Percentiles rank a stretch among this genome's conserved stretches.
phyloP scores from a whole-genome alignment of 2,329 filamentous ascomycete species.

The Talaromyces pinophilus region DNA sequence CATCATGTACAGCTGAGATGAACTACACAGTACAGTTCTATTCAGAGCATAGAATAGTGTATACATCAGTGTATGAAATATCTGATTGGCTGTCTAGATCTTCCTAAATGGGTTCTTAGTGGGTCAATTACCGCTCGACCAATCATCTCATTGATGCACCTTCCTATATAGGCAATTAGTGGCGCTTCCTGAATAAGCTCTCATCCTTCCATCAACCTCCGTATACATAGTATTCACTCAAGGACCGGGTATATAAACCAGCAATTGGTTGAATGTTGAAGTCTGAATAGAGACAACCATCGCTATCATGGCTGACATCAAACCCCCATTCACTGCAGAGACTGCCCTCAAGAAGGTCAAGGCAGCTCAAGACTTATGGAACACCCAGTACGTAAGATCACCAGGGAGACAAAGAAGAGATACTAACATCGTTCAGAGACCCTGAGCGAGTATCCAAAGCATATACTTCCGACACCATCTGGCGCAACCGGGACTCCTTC shows the following conservation, averaged over 20 bases:
- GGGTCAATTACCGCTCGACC: not conserved
- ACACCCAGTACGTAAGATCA: conserved; percentile 60
- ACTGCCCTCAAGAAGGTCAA: conserved; percentile 77
- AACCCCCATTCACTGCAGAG: conserved; percentile 73
- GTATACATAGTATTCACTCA: not conserved
- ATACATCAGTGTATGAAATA: not conserved
- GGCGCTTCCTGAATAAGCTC: not conserved
- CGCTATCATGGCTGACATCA: conserved; percentile 41
- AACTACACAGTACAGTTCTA: not conserved
- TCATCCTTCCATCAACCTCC: conserved; percentile 1
- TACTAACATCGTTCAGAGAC: conserved; percentile 50
- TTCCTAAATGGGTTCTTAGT: conserved; percentile 11
- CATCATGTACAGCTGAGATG: not conserved
- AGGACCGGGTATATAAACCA: not conserved
- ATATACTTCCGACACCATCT: conserved; percentile 75
- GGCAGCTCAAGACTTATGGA: conserved; percentile 80
- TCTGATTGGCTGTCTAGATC: conserved; percentile 20
- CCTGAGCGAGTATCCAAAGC: conserved; percentile 66
- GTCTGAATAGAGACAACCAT: not conserved
- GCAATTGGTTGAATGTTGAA: not conserved
- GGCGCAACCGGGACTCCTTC: conserved; percentile 76
- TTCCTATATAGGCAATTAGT: not conserved
- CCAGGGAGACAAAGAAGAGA: not conserved
- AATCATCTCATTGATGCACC: not conserved
- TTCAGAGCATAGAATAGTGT: not conserved